A percentile compares a stretch with the other conserved stretches of the same genome.
Evolutionary conservation across 305 asterid species (phyloP).

Genomic region (Andrographis paniculata): DNA sequence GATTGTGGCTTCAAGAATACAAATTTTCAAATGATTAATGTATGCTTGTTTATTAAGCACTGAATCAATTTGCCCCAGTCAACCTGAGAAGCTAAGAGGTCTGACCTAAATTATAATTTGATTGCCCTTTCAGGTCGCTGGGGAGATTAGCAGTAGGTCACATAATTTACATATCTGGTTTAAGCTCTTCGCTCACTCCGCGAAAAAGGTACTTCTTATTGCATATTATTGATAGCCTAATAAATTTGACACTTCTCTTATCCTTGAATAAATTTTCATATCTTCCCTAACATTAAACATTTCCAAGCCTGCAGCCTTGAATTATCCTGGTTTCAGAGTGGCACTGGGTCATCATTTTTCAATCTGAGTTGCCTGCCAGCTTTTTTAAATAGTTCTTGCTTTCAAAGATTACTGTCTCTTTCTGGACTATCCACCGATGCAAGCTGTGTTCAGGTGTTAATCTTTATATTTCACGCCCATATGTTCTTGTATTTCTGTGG

Average conservation of each 20-base stretch:
- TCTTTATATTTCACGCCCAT: constrained; percentile 19
- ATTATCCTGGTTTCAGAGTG: constrained; percentile 68
- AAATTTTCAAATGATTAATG: no score
- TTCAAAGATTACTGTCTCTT: constrained; percentile 55
- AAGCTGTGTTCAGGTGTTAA: constrained; percentile 43
- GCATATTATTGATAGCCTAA: background rate
- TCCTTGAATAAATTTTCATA: no score
- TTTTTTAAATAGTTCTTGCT: constrained; percentile 73
- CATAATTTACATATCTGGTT: constrained; percentile 63
- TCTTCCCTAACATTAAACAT: no score
- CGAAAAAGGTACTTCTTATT: constrained; percentile 40
- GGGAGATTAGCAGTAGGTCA: constrained; percentile 78
- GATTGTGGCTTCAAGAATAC: no score
- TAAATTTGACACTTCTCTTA: no score
- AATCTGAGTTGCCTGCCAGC: constrained; percentile 85
- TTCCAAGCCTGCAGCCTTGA: constrained; percentile 60
- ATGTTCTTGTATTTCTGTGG: no score
- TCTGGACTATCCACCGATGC: constrained; percentile 42
- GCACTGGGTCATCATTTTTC: constrained; percentile 53
- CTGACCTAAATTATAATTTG: constrained; percentile 7
- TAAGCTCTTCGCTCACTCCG: constrained; percentile 49
- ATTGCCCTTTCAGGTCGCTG: constrained; percentile 53
- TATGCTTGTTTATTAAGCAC: no score
- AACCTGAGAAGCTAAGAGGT: constrained; percentile 1
- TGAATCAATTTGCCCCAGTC: no score